Base-by-base conservation (phyloP, 768 basidiomycete species). In the Trametes coccinea region DNA sequence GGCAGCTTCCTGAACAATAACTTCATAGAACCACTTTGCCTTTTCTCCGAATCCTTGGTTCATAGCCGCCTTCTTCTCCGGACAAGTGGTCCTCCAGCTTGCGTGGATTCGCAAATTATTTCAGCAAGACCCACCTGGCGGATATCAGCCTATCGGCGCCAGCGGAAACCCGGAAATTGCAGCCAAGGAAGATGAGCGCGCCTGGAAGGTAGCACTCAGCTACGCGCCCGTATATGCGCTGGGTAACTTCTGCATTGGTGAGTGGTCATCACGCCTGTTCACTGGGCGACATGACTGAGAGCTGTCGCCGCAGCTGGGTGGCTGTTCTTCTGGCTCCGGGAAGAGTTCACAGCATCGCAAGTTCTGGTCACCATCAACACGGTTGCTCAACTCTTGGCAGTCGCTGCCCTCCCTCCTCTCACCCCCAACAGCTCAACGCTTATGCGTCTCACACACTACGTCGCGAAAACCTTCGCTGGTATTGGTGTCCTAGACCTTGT, bases 381-480 rank as follows among this genome's bases (percentile, higher is more conserved):
- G 0, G 55, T 70, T 37, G 69, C 69, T 48, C 77, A 80, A 44
- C 69, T 80, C 45, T 74, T 72, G 60, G 73, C 75, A 27, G 69
- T 78, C 33, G 75, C 75, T 22, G 61, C 70, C 16, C 62, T 76
- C 9, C 73, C 77, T 4, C 62, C 69, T 8, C 69, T 76, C 11
- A 65, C 69, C 13, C 59, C 71, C 2, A 43, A 65, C 1, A 68
- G 72, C 63, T 69, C 74, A 2, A 69, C 63, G 5, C 53, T 71
- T 33, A 73, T 76, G 53, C 56, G 62, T 10, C 47, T 75, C 29
- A 78, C 78, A 13, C 78, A 79, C 61, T 61, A 78, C n/a, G 75
- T 79, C 50, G 75, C 76, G 46, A 81, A 80, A 62, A 76, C 77
- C 3, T 74, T 73, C 47, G 69, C 75, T 0, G 80, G 78, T 0